Evolutionary conservation across 75 land plant species (phyloP).

Genomic region (Cupressus sempervirens): DNA sequence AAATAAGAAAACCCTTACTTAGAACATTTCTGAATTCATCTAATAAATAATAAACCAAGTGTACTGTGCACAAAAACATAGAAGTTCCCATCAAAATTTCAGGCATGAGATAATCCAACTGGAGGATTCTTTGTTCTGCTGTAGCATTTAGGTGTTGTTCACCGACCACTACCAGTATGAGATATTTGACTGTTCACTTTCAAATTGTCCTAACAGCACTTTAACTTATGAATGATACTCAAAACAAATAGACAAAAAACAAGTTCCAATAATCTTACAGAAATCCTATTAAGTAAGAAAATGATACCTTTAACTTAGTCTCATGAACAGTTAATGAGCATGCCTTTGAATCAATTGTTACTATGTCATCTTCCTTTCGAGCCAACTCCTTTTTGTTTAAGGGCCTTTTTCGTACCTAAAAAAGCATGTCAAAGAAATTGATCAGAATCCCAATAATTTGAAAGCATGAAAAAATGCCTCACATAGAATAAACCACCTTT

Average conservation of each 20-base stretch:
- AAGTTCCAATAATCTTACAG: neutral
- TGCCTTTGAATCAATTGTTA: constrained; percentile 31
- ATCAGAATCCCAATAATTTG: neutral
- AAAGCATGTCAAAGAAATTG: neutral
- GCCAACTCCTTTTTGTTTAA: constrained; percentile 46
- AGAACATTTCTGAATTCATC: neutral
- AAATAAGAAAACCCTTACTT: constrained; percentile 4
- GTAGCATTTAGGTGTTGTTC: neutral
- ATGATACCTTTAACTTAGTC: constrained; percentile 45
- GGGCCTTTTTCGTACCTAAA: constrained; percentile 48
- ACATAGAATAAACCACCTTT: neutral
- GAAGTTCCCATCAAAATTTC: neutral
- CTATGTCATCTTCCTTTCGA: constrained; percentile 49
- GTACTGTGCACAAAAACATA: neutral
- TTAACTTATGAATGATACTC: neutral
- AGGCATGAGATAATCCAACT: neutral
- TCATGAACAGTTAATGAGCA: constrained; percentile 43
- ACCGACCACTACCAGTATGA: neutral
- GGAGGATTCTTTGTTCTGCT: neutral
- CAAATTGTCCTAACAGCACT: neutral
- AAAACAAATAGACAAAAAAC: neutral
- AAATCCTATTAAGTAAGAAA: neutral
- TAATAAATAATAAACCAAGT: neutral
- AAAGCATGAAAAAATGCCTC: neutral
- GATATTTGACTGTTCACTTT: neutral